Evolutionary conservation across 768 basidiomycete species (phyloP), one percentile per base, ranked within the genome.

Genomic region (Boletus tylopilopsis): DNA sequence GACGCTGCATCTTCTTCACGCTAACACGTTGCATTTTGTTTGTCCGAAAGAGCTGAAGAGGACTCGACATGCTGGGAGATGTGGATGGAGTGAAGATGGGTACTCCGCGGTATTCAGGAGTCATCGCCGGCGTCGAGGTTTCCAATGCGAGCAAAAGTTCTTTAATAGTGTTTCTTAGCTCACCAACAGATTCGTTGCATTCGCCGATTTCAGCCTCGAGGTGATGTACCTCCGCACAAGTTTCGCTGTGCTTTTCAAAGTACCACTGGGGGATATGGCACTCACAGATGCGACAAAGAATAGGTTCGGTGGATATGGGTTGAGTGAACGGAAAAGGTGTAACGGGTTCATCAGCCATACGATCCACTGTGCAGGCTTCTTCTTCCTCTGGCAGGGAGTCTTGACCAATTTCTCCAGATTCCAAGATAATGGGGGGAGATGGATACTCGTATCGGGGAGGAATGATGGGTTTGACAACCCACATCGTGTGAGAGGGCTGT

Each of bases 241-340:
- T 98, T 71, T 99, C 96, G 78, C 93, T 98, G 74, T 99, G 96
- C 73, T 97, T 98, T 73, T 98, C 96, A 67, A 99, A 99, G 74
- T 94, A 99, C 96, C 96, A 99, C 53, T 95, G 90, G 3, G 95
- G 94, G 50, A 98, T 89, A 58, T 89, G 85, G 63, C 88, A 84
- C 71, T 99, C 96, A 75, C 96, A 99, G 54, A 99, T 99, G 25
- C 96, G 89, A 72, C 96, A 98, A 19, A 99, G 77, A 43, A 98
- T 90, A 24, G 80, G 84, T 51, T 90, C 82, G 22, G 80, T 83
- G 62, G 84, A 86, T 69, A 98, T 87, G 21, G 87, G 83, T 19
- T 83, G 80, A 37, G 75, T 74, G 66, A 87, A 84, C 8, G 90
- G 87, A 67, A 94, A 89, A 4, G 85, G 82, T 2, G 82, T 83